Conservation (phyloP, 306 rosid genomes). For the Acacia crassicarpa region DNA sequence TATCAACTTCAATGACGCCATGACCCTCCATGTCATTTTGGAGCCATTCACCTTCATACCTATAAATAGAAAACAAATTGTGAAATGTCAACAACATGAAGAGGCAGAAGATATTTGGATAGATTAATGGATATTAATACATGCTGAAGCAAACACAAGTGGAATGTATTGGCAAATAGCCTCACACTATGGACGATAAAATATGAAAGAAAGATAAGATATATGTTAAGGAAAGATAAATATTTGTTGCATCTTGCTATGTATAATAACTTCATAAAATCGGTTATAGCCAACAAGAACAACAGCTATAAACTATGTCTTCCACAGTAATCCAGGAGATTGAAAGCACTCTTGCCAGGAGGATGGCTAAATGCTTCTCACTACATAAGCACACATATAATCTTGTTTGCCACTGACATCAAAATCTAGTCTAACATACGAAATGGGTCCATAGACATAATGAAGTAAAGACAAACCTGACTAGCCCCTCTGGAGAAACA, state of each 20-base stretch:
- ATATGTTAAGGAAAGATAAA: neutral
- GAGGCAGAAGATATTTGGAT: conserved; percentile 6
- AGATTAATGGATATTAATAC: conserved; percentile 8
- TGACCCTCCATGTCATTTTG: conserved; percentile 89
- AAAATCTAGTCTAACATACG: neutral
- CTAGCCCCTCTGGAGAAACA: conserved; percentile 59
- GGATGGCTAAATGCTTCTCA: conserved; percentile 3
- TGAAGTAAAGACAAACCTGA: conserved; percentile 66
- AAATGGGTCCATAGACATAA: conserved; percentile 1
- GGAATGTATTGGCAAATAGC: neutral
- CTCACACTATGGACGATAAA: conserved; percentile 8
- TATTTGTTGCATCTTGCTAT: neutral
- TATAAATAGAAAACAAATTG: conserved; percentile 32
- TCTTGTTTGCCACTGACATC: neutral
- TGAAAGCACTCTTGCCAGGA: neutral
- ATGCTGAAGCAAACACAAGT: neutral
- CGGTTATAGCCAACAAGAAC: neutral
- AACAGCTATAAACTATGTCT: neutral
- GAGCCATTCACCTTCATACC: conserved; percentile 99
- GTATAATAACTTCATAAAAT: conserved; percentile 15
- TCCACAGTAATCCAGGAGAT: neutral
- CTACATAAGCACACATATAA: neutral
- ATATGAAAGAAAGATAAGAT: neutral
- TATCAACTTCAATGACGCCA: conserved; percentile 91
- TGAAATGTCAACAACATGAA: conserved; percentile 23